Base-by-base conservation (phyloP, 2,329 filamentous ascomycete genomes). In the Sporothrix pallida region DNA sequence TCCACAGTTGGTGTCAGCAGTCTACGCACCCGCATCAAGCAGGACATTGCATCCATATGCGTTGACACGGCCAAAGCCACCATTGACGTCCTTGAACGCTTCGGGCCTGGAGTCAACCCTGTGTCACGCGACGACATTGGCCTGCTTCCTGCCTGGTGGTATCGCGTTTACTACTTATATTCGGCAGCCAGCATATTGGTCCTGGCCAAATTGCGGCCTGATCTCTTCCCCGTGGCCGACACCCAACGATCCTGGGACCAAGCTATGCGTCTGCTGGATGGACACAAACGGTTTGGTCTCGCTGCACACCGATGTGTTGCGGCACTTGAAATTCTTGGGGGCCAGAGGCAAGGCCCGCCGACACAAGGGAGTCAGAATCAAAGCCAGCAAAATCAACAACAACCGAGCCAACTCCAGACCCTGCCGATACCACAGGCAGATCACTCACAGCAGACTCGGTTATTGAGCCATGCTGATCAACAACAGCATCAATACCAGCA, bases 161-260 rank as follows among this genome's bases (percentile, higher is more conserved):
- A 60, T 12, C 56, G 56, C 31, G 56, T 60, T 9, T 60, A 60
- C 12, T 60, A 60, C 56, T 13, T 60, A 9, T 60, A 60, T 26
- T 60, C 56, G 26, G 56, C 56, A 6, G 56, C 56, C 12, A 60
- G 56, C 56, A 60, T 60, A 31, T 13, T 60, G 4, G 56, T 60
- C 1, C 23, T 60, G 2, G 56, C 56, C 23, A 60, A 60, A 60
- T 20, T 60, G 23, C 23, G 56, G 10, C 56, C 23, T 0, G 56
- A 60, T 12, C 3, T 60, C 9, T 60, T 60, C 12, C 56, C 56
- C 6, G 23, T 12, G 3, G 56, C 56, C 13, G 56, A 60, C 56
- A 60, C 23, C 4, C 56, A 60, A 13, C 56, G 56, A 1, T 20
- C 56, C 7, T 60, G 56, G 56, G 56, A 60, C 12, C 23, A 60